Conservation (phyloP, 805 yeast species). For the Ogataea zsoltii region DNA sequence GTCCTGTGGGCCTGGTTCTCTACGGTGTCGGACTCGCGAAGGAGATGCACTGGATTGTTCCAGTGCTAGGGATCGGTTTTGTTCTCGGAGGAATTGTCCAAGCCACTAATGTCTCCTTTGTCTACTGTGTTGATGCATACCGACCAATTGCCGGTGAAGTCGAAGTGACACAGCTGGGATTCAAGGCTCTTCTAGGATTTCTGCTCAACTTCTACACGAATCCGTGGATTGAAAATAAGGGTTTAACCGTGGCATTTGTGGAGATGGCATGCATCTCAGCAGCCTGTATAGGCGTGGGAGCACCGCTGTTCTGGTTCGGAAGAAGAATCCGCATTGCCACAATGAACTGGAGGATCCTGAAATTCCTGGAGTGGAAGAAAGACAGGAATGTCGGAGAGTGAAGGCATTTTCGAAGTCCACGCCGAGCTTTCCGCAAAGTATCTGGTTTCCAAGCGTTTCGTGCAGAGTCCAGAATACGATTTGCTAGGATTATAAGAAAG, state of each 20-base stretch:
- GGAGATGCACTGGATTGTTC: conserved; percentile 10
- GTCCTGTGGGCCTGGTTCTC: conserved; percentile 8
- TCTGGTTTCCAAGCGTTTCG: no score
- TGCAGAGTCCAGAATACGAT: no score
- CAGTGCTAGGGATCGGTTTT: conserved; percentile 9
- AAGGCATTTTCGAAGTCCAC: background rate
- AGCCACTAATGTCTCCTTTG: conserved; percentile 13
- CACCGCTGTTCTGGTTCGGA: conserved; percentile 12
- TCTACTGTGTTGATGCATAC: conserved; percentile 13
- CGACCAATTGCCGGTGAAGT: conserved; percentile 13
- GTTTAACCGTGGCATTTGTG: conserved; percentile 5
- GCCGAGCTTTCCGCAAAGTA: no score
- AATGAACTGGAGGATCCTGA: conserved; percentile 8
- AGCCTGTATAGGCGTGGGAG: conserved; percentile 8
- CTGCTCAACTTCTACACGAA: conserved; percentile 11
- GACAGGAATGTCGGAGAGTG: conserved; percentile 13
- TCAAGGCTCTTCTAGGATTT: conserved; percentile 12
- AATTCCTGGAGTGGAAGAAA: conserved; percentile 5
- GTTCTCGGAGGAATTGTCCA: conserved; percentile 11
- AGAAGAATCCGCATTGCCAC: conserved; percentile 9
- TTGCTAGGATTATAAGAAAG: no score
- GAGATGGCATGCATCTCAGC: conserved; percentile 13
- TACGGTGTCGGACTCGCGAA: conserved; percentile 10
- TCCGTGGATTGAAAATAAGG: conserved; percentile 10
- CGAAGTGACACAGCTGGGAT: conserved; percentile 11